Evolutionary conservation across 164 flowering plant genomes (phyloP), one percentile per base, ranked within the genome.

Genomic region (Aristolochia californica): DNA sequence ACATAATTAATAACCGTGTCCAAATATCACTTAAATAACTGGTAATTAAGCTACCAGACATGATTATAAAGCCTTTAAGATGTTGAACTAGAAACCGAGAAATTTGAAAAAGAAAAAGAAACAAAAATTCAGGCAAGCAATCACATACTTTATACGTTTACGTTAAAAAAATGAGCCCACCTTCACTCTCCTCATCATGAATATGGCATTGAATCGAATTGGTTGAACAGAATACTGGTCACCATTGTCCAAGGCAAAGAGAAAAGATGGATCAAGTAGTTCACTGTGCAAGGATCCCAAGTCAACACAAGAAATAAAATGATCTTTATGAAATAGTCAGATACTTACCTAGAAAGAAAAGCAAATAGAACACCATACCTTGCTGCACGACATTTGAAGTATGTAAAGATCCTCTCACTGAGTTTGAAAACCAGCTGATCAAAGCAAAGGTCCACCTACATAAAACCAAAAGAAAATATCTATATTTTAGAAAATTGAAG

Each of bases 381-480:
- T 53, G 99, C 95, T 25, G 99, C 96, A 82, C 87, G 82, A 66
- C 96, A 84, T 76, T 94, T 94, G 74, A 84, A 87, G 68, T 94
- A 81, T 48, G 96, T 85, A 75, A 87, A 94, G 63, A 90, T 78
- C 57, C 66, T 67, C 21, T 85, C 97, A 70, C 84, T 80, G 49
- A 90, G 74, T 70, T 78, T 94, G 57, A 85, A 70, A 57, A 90
- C 88, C 71, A 94, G 88, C 68, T 90, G 80, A 72, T 94, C 99
- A 70, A 94, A 94, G 73, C 95, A 85, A 64, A 84, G 95, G 68
- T 94, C 99, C 68, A 84, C 99, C 99, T 94, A 58, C 5, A 68
- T 60, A 34, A 27, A 30, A 66, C 3, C 20, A 17, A 11, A 44
- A 22, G 24, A 25, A 23, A n/a, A 10, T 17, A n/a, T 48, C 20